Base-by-base conservation (phyloP, 2,329 filamentous ascomycete species). In the Fusarium sp. region DNA sequence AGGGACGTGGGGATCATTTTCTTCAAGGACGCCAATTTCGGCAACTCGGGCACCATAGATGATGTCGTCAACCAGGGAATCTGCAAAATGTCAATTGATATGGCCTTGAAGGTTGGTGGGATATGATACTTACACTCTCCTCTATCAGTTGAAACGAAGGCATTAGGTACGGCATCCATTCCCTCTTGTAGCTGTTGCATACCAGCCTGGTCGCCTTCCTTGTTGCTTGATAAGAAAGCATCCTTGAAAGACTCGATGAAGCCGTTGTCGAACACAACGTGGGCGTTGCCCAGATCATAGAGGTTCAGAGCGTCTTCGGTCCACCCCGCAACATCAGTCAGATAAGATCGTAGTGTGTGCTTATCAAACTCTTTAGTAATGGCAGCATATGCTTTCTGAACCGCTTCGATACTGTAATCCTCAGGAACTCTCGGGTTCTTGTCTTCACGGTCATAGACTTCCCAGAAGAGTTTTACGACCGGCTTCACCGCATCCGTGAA, bases 111-210 rank as follows among this genome's bases (percentile, higher is more conserved):
- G n/a, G n/a, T n/a, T n/a, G n/a, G n/a, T n/a, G n/a, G n/a, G n/a
- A n/a, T n/a, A n/a, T n/a, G n/a, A n/a, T n/a, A n/a, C n/a, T n/a
- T n/a, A n/a, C n/a, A n/a, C n/a, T n/a, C n/a, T n/a, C n/a, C n/a
- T n/a, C n/a, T n/a, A n/a, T n/a, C n/a, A n/a, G n/a, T n/a, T n/a
- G n/a, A 60, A 3, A 56, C 50, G 6, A 60, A 56, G 0, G 40
- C 58, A 12, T 60, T 56, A 1, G 50, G 49, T 2, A 60, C 50
- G 12, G 33, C 50, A 50, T 56, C 50, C 58, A 60, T 60, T 2
- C 58, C 40, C 9, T 23, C 1, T 7, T 60, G 50, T 0, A 60
- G 40, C 13, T 60, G 41, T 1, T 33, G 1, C 58, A 60, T 46
- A 0, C 49, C 33, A 3, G 49, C 35, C 3, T 56, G 26, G 0